A percentile compares a stretch with the other conserved stretches of the same genome.
Evolutionary conservation across 768 basidiomycete genomes (phyloP).

Genomic region (Terana coerulea): DNA sequence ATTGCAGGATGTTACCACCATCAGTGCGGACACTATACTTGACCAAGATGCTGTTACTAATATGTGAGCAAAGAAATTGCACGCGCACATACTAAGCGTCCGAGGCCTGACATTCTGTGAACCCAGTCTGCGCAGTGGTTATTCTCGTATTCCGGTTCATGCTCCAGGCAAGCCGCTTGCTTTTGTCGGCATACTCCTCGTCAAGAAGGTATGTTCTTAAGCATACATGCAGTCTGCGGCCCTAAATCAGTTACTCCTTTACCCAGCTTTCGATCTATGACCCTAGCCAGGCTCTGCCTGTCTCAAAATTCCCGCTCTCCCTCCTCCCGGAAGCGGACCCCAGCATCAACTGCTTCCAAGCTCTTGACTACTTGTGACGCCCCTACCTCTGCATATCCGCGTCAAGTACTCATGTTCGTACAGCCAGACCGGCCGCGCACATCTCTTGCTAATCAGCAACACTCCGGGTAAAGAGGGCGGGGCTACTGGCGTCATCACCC

Average conservation of each 20-base stretch:
- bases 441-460: conserved; percentile 79
- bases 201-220: conserved; percentile 62
- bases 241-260: neutral
- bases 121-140: conserved; percentile 70
- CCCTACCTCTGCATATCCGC: neutral
- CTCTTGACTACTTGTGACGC: conserved; percentile 81
- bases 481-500: conserved; percentile 86
- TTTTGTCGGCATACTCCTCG: conserved; percentile 78
- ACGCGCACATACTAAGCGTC: conserved; percentile 10
- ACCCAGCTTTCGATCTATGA: conserved; percentile 85
- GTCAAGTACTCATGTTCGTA: neutral
- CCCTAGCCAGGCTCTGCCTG: conserved; percentile 70
- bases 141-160: conserved; percentile 91
- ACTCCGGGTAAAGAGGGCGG: conserved; percentile 83
- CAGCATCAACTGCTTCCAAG: conserved; percentile 91
- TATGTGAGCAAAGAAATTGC: conserved; percentile 43
- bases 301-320: conserved; percentile 71
- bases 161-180: conserved; percentile 60
- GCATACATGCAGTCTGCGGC: neutral
- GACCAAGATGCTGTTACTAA: conserved; percentile 76
- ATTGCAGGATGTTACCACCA: conserved; percentile 72
- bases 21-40: conserved; percentile 73
- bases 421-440: conserved; percentile 92
- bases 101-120: neutral
- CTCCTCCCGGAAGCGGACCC: conserved; percentile 89